phyloP scores from a whole-genome alignment of 2,329 filamentous ascomycete species.

The Botrytis byssoidea region DNA sequence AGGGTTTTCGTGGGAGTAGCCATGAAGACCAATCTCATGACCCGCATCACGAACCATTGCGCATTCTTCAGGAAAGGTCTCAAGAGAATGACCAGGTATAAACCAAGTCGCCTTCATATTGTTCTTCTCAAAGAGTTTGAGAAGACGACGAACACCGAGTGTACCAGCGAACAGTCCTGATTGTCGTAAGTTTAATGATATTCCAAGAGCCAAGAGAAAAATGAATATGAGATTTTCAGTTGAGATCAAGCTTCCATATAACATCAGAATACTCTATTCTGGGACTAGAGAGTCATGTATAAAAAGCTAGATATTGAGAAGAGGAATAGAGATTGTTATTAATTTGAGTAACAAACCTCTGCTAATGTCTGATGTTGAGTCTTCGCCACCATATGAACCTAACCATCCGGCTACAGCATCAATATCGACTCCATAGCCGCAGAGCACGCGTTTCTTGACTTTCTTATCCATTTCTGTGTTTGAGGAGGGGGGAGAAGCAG shows the following conservation, averaged over 20 bases:
- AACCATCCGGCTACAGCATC: constrained; percentile 77
- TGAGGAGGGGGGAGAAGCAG: not conserved
- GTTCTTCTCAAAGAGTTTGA: constrained; percentile 71
- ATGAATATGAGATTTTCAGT: not conserved
- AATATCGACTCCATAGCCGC: constrained; percentile 68
- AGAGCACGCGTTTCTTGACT: constrained; percentile 53
- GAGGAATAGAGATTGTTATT: not conserved
- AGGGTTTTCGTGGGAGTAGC: constrained; percentile 74
- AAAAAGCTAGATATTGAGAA: not conserved
- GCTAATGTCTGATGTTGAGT: constrained; percentile 69
- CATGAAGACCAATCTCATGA: constrained; percentile 66
- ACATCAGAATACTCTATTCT: not conserved
- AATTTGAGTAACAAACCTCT: constrained; percentile 48
- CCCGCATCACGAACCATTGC: constrained; percentile 59
- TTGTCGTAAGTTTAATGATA: not conserved
- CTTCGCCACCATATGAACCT: constrained; percentile 71
- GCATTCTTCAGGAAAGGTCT: constrained; percentile 67
- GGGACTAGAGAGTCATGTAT: not conserved
- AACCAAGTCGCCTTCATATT: constrained; percentile 69
- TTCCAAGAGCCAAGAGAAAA: not conserved
- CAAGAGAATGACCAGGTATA: constrained; percentile 61
- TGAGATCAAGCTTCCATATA: not conserved
- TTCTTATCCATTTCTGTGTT: constrained; percentile 31
- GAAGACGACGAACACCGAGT: constrained; percentile 60
- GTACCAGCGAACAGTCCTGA: constrained; percentile 66